Base-by-base conservation (phyloP, 2,329 filamentous ascomycete genomes). In the Fusarium albidum region DNA sequence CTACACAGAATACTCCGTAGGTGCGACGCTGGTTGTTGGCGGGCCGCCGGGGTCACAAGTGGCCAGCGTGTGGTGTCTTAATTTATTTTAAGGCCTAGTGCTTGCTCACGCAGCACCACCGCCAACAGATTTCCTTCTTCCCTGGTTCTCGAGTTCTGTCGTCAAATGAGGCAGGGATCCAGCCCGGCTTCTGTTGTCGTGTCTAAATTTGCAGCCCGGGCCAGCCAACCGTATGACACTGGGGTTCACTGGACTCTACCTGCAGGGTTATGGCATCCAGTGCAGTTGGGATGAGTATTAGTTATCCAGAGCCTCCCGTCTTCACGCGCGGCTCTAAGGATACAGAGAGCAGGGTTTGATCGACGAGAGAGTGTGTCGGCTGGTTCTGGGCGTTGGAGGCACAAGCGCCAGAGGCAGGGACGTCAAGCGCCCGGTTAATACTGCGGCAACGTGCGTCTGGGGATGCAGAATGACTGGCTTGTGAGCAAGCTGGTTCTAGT, bases 31-130 rank as follows among this genome's bases (percentile, higher is more conserved):
- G 49, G 52, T 44, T 46, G 55, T 57, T 52, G 58, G 58, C 55
- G 47, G 52, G 47, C 44, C 50, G 47, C 44, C 50, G 41, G 32
- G 25, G 43, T 4, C 29, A 32, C 12, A 37, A 18, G 39, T 56
- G 39, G 43, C 52, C 50, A 49, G 39, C 39, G 34, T 32, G 53
- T 52, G 49, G 44, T 54, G 57, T 46, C 38, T 55, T 65, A 67
- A 66, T 65, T 66, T 65, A 67, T 67, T 65, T 66, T 66, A 56
- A 67, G 58, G 52, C 54, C 61, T 39, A 49, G 51, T 57, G 51
- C 55, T 49, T 49, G 40, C 56, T 29, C 41, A 39, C 49, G 45
- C 42, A 47, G 40, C 45, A 54, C 48, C 47, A 60, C 51, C 60
- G 35, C 57, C 49, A 57, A 55, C 57, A 43, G 53, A 55, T 63